Evolutionary conservation across 208 protist genomes (phyloP).

Genomic region (Naegleria fowleri): DNA sequence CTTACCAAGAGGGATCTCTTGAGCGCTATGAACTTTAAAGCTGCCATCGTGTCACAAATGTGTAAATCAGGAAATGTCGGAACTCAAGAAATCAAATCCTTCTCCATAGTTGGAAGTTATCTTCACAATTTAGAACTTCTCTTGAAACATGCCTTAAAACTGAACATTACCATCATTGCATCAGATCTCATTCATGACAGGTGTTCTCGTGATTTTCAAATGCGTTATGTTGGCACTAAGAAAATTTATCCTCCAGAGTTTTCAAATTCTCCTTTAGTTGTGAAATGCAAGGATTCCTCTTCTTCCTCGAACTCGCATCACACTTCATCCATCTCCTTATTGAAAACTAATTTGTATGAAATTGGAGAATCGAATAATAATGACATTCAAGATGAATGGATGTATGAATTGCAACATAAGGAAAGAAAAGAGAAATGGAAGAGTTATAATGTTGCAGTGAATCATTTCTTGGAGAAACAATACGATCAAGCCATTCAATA

Average conservation of each 20-base stretch:
- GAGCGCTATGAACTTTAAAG: neutral
- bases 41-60: neutral
- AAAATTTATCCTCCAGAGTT: neutral
- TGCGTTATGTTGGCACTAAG: neutral
- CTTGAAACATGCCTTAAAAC: neutral
- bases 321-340: no score
- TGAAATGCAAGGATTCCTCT: no score
- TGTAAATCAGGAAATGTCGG: neutral
- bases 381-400: neutral
- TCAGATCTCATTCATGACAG: neutral
- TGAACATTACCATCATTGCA: neutral
- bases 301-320: no score
- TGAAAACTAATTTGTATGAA: no score
- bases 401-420: neutral
- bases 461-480: neutral
- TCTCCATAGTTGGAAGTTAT: neutral
- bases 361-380: neutral
- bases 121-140: neutral
- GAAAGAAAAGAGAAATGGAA: neutral
- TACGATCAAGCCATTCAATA: neutral
- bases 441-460: neutral
- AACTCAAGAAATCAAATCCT: neutral
- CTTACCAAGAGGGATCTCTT: no score
- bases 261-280: neutral
- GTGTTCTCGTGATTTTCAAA: neutral